Evolutionary conservation across 768 basidiomycete species (phyloP).

Genomic region (Dentipellis sp.): DNA sequence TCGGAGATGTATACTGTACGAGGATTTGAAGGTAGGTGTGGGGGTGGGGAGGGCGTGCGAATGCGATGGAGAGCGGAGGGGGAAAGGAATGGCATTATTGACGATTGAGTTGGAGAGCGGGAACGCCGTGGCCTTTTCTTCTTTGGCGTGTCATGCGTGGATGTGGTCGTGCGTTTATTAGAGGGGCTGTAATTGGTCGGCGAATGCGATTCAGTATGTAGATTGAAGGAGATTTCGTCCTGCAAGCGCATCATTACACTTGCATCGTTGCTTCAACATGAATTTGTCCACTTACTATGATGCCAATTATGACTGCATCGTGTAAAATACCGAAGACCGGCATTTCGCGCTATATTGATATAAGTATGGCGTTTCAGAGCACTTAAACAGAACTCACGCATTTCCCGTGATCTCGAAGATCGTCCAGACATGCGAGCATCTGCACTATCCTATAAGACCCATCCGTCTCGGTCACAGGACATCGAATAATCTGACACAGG

Average conservation of each 20-base stretch:
- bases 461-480: neutral
- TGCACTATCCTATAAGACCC: constrained; percentile 49
- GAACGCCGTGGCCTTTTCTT: constrained; percentile 20
- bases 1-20: constrained; percentile 44
- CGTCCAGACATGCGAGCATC: constrained; percentile 57
- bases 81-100: constrained; percentile 16
- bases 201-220: constrained; percentile 4
- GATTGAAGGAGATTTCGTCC: constrained; percentile 41
- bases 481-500: neutral
- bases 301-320: constrained; percentile 54
- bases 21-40: neutral
- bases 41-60: neutral
- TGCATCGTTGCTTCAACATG: too few species aligned
- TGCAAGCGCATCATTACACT: constrained; percentile 12
- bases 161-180: constrained; percentile 13
- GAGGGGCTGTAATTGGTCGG: neutral
- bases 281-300: constrained; percentile 45
- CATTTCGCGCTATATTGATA: constrained; percentile 56
- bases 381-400: constrained; percentile 34
- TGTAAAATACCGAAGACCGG: constrained; percentile 75
- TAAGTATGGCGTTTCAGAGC: constrained; percentile 2
- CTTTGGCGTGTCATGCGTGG: constrained; percentile 17
- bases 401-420: constrained; percentile 36
- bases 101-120: constrained; percentile 9
- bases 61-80: neutral